Base-by-base conservation (phyloP, 1,284 basidiomycete genomes). In the Trichosporon inkin region DNA sequence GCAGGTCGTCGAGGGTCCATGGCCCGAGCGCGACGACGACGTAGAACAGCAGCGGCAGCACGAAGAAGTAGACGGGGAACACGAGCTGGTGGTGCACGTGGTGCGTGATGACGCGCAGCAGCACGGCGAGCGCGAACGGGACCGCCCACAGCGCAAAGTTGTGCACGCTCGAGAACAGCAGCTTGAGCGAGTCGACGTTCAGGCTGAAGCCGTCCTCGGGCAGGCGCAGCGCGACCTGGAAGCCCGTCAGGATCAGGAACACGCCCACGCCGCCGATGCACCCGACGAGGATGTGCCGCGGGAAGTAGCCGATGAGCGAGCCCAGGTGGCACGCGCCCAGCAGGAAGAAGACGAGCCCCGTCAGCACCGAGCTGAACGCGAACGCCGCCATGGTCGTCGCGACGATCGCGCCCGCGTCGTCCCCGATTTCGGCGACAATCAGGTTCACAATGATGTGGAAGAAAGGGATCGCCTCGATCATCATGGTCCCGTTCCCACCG, bases 391-490 rank as follows among this genome's bases (percentile, higher is more conserved):
- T 85, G 0, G 93, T 97, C 0, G 95, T 99, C 0, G 94, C 87
- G 19, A 97, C 84, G 55, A 98, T 84, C 19, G 87, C 86, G 37
- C 80, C 75, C 0, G 86, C 77, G 61, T 89, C 80, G 20, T 86
- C 86, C 2, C 89, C 90, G 20, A 95, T 84, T 16, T 89, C 81
- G 4, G 79, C 71, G 8, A 88, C 85, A 58, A 98, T 95, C 40
- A 83, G 85, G 49, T 83, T 84, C 5, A 90, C 90, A 49, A 98
- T 82, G 61, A 97, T 90, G 74, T 97, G 94, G 74, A 94, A 96
- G 80, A 98, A 98, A 0, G 95, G 94, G 66, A 96, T 91, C 11
- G 93, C 91, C 77, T 98, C 94, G 65, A 98, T 98, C 92, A 97
- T 96, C 93, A 98, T 97, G 57, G 90, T 94, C 10, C 93, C 93